A percentile compares a stretch with the other conserved stretches of the same genome.
phyloP scores from a whole-genome alignment of 306 rosid species.

The Crataegus laevigata region DNA sequence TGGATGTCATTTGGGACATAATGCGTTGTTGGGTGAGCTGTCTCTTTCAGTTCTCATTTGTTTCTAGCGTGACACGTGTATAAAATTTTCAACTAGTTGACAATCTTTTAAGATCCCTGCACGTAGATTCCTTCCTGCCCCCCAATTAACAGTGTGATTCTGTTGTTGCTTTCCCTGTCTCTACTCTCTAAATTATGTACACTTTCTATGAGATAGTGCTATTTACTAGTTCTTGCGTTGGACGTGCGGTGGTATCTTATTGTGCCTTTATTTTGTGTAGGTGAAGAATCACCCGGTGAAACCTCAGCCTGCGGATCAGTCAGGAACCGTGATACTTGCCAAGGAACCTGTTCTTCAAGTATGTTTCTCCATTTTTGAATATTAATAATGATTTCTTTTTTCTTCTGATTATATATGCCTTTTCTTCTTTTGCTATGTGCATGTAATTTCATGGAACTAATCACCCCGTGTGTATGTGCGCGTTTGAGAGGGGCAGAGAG shows the following conservation, averaged over 20 bases:
- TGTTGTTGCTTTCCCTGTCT: neutral
- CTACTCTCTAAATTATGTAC: neutral
- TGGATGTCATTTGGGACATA: conserved; percentile 94
- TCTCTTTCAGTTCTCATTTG: neutral
- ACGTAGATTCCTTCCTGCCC: neutral
- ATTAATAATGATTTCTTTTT: neutral
- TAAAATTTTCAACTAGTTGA: neutral
- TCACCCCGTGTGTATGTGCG: too few relatives aligned
- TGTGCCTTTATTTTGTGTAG: conserved; percentile 24
- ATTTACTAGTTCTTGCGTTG: neutral
- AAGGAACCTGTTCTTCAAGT: conserved; percentile 92
- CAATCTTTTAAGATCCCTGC: neutral
- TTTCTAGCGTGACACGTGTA: neutral
- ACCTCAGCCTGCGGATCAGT: conserved; percentile 71
- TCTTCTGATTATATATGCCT: neutral
- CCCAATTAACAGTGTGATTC: neutral
- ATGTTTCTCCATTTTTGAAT: conserved; percentile 15
- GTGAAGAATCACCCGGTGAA: conserved; percentile 89
- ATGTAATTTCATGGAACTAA: too few relatives aligned
- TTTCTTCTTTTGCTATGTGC: neutral
- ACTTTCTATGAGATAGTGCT: neutral
- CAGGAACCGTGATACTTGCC: conserved; percentile 86
- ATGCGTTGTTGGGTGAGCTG: conserved; percentile 96
- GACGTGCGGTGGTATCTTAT: neutral
- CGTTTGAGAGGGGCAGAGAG: too few relatives aligned